Percentiles rank a stretch among this genome's conserved stretches.
Evolutionary conservation across 176 grass and related monocot genomes (phyloP).

Genomic region (Chloris gayana): DNA sequence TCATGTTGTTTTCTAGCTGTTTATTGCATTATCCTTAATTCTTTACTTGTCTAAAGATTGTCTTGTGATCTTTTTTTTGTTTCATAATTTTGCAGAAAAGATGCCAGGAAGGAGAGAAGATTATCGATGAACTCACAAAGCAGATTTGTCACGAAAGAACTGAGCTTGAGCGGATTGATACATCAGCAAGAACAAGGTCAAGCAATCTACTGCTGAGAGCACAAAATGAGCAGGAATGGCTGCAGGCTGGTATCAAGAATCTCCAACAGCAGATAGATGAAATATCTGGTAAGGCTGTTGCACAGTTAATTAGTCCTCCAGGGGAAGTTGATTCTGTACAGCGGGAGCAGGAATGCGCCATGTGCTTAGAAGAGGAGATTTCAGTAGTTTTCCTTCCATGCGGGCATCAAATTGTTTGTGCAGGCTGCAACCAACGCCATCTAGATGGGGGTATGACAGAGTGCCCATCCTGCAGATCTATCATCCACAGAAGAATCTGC

Average conservation of each 20-base stretch:
- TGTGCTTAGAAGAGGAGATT: conserved; percentile 60
- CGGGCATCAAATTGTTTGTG: conserved; percentile 55
- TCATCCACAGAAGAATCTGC: conserved; percentile 44
- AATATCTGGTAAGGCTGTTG: conserved; percentile 16
- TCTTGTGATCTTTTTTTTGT: no score
- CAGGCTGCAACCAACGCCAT: conserved; percentile 52
- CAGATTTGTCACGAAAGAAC: conserved; percentile 40
- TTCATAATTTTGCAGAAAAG: conserved; percentile 42
- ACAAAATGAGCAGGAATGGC: conserved; percentile 46
- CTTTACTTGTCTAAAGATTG: no score
- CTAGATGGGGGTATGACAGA: conserved; percentile 48
- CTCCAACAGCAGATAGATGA: conserved; percentile 39
- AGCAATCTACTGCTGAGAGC: conserved; percentile 43
- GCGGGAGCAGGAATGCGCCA: conserved; percentile 53
- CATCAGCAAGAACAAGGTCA: conserved; percentile 36
- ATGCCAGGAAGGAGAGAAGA: conserved; percentile 42
- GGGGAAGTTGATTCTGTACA: conserved; percentile 35
- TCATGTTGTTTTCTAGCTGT: no score
- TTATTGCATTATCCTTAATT: no score
- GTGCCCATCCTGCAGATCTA: conserved; percentile 56
- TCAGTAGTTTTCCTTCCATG: conserved; percentile 67
- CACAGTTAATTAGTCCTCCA: conserved; percentile 23
- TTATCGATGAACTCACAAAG: conserved; percentile 33
- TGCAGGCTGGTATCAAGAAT: conserved; percentile 42
- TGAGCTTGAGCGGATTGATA: conserved; percentile 41